Conservation (phyloP, 2,329 filamentous ascomycete genomes). For the Pseudofabraea citricarpa region DNA sequence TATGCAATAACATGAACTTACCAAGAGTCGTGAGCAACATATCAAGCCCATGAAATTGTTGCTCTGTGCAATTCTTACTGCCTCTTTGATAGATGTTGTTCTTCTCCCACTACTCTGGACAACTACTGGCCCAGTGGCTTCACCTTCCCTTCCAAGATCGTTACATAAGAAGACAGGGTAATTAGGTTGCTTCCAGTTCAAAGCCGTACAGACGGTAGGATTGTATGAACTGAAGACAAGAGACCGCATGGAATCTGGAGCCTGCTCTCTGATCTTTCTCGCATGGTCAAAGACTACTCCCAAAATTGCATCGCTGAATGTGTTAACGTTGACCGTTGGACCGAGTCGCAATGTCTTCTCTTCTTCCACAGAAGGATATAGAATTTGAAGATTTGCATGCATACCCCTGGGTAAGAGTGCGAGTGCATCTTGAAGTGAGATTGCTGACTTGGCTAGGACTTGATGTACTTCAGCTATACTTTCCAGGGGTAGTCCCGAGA, state of each 20-base stretch:
- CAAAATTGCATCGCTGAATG: constrained; percentile 78
- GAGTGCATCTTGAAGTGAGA: constrained; percentile 76
- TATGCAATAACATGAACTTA: too few relatives aligned
- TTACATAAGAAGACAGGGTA: constrained; percentile 96
- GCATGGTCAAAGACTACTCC: constrained; percentile 89
- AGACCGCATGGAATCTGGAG: constrained; percentile 71
- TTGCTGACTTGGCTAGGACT: constrained; percentile 68
- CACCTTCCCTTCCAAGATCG: constrained; percentile 67
- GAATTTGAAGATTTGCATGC: constrained; percentile 85
- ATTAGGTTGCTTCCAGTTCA: constrained; percentile 99
- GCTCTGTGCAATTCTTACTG: constrained; percentile 83
- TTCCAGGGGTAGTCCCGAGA: constrained; percentile 42
- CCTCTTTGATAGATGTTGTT: constrained; percentile 87
- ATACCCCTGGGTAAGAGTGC: constrained; percentile 70
- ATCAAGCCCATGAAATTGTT: constrained; percentile 99
- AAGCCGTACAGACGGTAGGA: constrained; percentile 78
- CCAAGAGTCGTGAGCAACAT: constrained; percentile 80
- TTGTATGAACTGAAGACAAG: constrained; percentile 96
- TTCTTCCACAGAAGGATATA: constrained; percentile 76
- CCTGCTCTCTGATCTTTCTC: constrained; percentile 57
- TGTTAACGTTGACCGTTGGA: constrained; percentile 77
- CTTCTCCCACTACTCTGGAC: constrained; percentile 56
- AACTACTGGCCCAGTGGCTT: constrained; percentile 18
- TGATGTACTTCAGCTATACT: constrained; percentile 65
- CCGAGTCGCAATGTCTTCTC: constrained; percentile 66